Evolutionary conservation across 1,284 basidiomycete genomes (phyloP).

Genomic region (Xanthoconium separans): DNA sequence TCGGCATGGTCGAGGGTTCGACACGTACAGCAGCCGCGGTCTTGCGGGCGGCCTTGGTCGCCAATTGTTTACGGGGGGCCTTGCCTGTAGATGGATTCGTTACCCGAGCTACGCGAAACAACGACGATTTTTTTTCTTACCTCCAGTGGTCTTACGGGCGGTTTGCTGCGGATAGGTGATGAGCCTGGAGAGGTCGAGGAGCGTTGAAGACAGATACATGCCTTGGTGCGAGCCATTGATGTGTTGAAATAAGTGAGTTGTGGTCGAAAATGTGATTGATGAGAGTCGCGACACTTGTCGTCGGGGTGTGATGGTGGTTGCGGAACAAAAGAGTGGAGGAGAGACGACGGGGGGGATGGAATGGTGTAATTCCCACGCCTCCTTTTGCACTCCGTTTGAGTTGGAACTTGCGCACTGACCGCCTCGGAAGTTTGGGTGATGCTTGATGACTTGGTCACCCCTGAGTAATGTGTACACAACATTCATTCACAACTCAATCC

Average conservation of each 20-base stretch:
- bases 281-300: neutral
- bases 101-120: slow-evolving; percentile 5
- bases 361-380: slow-evolving; percentile 31
- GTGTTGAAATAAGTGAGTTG: slow-evolving; percentile 19
- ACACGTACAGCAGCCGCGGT: slow-evolving; percentile 69
- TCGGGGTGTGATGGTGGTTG: slow-evolving; percentile 32
- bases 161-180: slow-evolving; percentile 58
- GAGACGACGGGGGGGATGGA: slow-evolving; percentile 22
- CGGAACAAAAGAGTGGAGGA: slow-evolving; percentile 21
- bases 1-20: neutral
- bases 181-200: slow-evolving; percentile 5
- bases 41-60: slow-evolving; percentile 88
- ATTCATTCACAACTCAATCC: neutral
- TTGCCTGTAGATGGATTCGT: slow-evolving; percentile 50
- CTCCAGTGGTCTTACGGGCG: slow-evolving; percentile 82
- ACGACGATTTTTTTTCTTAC: slow-evolving; percentile 38
- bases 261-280: slow-evolving; percentile 27
- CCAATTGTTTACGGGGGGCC: slow-evolving; percentile 87
- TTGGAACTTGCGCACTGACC: slow-evolving; percentile 33
- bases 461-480: neutral
- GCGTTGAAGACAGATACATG: slow-evolving; percentile 30
- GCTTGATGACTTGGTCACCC: neutral
- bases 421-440: slow-evolving; percentile 23
- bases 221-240: slow-evolving; percentile 76
- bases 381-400: slow-evolving; percentile 31